Evolutionary conservation across 129 eudicot genomes (phyloP).

Genomic region (Smallanthus sonchifolius): DNA sequence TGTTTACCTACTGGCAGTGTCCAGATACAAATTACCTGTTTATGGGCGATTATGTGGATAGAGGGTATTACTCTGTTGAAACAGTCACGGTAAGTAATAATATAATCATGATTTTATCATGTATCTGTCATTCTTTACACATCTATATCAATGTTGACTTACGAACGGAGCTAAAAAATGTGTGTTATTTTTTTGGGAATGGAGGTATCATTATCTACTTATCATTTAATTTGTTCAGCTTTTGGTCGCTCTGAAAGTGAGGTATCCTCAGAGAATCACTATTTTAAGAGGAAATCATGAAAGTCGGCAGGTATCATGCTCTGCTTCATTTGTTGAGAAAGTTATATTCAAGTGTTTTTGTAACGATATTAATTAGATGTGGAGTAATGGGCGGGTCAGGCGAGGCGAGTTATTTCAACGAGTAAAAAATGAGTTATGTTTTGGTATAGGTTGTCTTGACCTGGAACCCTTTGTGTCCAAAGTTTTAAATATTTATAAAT

Average conservation of each 20-base stretch:
- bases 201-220: neutral
- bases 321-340: neutral
- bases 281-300: constrained; percentile 82
- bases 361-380: neutral
- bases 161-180: neutral
- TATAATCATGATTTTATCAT: neutral
- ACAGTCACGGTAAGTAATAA: constrained; percentile 61
- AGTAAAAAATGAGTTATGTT: neutral
- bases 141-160: neutral
- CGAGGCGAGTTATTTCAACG: neutral
- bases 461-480: neutral
- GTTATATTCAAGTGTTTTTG: neutral
- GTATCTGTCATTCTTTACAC: neutral
- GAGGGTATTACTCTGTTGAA: constrained; percentile 73
- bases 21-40: constrained; percentile 84
- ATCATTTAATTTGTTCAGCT: constrained; percentile 38
- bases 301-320: constrained; percentile 65
- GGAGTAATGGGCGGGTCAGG: neutral
- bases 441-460: neutral
- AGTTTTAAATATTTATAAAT: neutral
- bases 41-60: constrained; percentile 86
- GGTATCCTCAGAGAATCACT: constrained; percentile 72
- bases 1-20: constrained; percentile 46
- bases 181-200: neutral
- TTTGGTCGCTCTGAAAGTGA: constrained; percentile 73